These are phyloP conservation scores for Monilinia fructigena DNA, from an alignment of 2,329 filamentous ascomycete genomes.

Conservation along the genomic window DNA sequence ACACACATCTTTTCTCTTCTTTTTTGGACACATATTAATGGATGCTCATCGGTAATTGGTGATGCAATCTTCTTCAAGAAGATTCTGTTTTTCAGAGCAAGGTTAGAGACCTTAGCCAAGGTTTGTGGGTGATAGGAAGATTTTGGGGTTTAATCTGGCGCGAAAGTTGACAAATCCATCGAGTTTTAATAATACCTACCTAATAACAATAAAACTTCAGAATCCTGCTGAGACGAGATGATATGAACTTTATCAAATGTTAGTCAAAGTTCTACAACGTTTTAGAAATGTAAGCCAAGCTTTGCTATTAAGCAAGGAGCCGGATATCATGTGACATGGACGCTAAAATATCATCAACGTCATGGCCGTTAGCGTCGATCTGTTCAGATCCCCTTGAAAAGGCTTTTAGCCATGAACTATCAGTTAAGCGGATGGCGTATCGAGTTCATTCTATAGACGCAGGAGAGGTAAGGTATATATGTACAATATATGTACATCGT, in stretches of 20 bases:
- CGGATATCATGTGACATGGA: not conserved
- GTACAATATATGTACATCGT: not conserved
- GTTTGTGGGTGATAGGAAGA: not conserved
- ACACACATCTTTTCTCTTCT: not conserved
- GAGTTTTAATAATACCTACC: not conserved
- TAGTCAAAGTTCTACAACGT: not conserved
- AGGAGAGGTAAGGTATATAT: slow-evolving; percentile 2
- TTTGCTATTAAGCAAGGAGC: not conserved
- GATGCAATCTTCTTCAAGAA: slow-evolving; percentile 4
- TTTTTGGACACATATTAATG: not conserved
- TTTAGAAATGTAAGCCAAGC: not conserved
- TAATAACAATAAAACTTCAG: not conserved
- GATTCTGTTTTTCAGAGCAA: not conserved
- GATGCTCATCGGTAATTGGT: slow-evolving; percentile 1
- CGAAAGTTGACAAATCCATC: slow-evolving; percentile 6
- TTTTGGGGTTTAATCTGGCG: not conserved
- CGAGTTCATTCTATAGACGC: not conserved
- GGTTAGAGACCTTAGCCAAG: not conserved
- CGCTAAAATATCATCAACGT: slow-evolving; percentile 14
- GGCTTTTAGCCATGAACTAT: not conserved
- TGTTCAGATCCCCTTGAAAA: not conserved
- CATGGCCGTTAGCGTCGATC: slow-evolving; percentile 18
- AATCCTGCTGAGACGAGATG: not conserved
- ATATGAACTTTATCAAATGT: not conserved
- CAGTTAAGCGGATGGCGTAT: slow-evolving; percentile 13